Evolutionary conservation across 2,329 filamentous ascomycete genomes (phyloP), one percentile per base, ranked within the genome.

Genomic region (Fusarium algeriense): DNA sequence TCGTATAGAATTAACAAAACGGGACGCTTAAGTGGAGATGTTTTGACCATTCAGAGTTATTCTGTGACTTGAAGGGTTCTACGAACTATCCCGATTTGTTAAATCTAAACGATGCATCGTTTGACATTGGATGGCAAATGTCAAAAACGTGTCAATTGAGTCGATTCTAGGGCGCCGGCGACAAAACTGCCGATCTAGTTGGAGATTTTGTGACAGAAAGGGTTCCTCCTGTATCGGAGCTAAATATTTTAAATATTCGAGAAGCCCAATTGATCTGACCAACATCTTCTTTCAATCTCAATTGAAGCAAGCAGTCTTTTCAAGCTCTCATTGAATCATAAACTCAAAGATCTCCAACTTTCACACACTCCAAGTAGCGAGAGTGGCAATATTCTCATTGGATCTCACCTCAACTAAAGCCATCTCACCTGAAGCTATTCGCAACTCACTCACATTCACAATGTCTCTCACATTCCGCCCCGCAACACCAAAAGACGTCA

Each of bases 401-500:
- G 10, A 11, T 20, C 48, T 55, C 38, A 45, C 34, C 1, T n/a
- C n/a, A 30, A 41, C 26, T 8, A 17, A 46, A 30, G 14, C 17
- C 35, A 9, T 32, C 26, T 49, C 20, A 62, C 38, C 14, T 30
- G n/a, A 32, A 26, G 30, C 38, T 44, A 50, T 40, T 44, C 40
- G 37, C 45, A 44, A 28, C 17, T 20, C 17, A 61, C 44, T 41
- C 26, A 43, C 28, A 13, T 32, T 26, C 52, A 63, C 14, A 19
- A 73, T 72, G 69, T 63, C 69, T 55, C 69, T 72, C 48, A 69
- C 52, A 3, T 74, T 70, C 53, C 60, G 65, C 26, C 56, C 43
- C 30, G 83, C 82, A 45, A 77, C 76, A 6, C 65, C 76, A 1
- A 70, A 72, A 17, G 82, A 83, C 48, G 71, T 78, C 15, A 60